phyloP scores from a whole-genome alignment of 106 monocot species.

The Platanthera zijinensis region DNA sequence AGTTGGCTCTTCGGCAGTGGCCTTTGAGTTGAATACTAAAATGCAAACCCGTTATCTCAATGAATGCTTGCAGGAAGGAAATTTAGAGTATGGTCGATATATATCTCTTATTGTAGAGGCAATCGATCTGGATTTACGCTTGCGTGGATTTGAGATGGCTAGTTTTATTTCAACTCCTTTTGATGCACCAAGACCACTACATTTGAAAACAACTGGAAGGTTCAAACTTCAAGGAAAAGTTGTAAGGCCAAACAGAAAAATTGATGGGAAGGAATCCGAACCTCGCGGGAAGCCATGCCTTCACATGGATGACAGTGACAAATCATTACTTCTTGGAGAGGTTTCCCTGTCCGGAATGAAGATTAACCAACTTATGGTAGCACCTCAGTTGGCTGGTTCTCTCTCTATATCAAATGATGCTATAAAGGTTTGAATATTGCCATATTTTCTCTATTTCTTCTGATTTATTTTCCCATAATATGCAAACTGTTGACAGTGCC shows the following conservation, averaged over 20 bases:
- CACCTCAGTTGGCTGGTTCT: constrained; percentile 81
- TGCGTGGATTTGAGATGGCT: constrained; percentile 91
- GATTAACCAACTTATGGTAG: constrained; percentile 88
- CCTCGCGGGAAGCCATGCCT: constrained; percentile 4
- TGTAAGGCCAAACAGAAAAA: constrained; percentile 17
- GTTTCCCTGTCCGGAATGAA: constrained; percentile 84
- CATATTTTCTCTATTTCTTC: background rate
- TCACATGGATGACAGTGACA: constrained; percentile 19
- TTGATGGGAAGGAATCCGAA: constrained; percentile 22
- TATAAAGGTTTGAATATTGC: constrained; percentile 42
- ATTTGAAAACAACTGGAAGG: constrained; percentile 86
- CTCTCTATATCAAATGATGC: constrained; percentile 55
- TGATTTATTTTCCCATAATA: background rate
- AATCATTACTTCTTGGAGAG: constrained; percentile 64
- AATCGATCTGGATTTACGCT: constrained; percentile 80
- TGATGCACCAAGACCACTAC: constrained; percentile 73
- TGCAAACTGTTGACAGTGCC: background rate
- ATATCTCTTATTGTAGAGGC: constrained; percentile 67
- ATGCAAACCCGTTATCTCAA: constrained; percentile 71
- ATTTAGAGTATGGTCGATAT: constrained; percentile 20
- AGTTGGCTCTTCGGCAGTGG: constrained; percentile 70
- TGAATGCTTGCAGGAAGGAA: constrained; percentile 27
- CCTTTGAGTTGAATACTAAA: constrained; percentile 78
- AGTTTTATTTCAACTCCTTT: constrained; percentile 69
- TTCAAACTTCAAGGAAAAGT: constrained; percentile 90